Base-by-base conservation (phyloP, 345 rosid genomes). In the Brassica carinata region DNA sequence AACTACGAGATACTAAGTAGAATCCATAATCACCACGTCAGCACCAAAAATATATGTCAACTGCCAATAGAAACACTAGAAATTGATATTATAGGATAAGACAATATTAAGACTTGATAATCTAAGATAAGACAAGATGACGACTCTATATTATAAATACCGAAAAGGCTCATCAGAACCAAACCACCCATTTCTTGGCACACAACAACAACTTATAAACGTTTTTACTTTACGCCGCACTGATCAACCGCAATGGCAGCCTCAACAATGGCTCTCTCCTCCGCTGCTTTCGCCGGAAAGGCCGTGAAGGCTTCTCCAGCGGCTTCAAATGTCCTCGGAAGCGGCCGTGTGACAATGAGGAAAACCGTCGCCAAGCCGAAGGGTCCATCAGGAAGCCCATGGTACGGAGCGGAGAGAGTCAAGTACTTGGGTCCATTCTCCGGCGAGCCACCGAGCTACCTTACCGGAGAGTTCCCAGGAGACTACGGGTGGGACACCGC, bases 371-470 rank as follows among this genome's bases (percentile, higher is more conserved):
- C 67, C 73, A 87, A 43, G 85, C 82, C 83, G 4, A 77, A 8
- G 64, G 79, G 83, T n/a, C 45, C 89, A 34, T 86, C 94, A 0
- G 87, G 88, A 0, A 90, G 90, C 83, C 92, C 89, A 51, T 89
- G 91, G 94, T 91, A 91, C 62, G 91, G 96, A 0, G 86, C 94
- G 0, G 92, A 90, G 86, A 87, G 97, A 64, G 94, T 88, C 31
- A 88, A 88, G 85, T 91, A 91, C 88, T 80, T 91, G 80, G 97
- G 96, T 6, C 94, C 97, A 72, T 85, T 91, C 80, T 89, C 92
- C 0, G 91, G 94, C 7, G 79, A 78, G 11, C 15, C 82, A 53
- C 82, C 82, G 0, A 78, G 96, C 92, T 8, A 93, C 87, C 82
- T 94, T 72, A 86, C 96, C 84, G 8, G 96, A 87, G 76, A 93